Evolutionary conservation across 2,329 filamentous ascomycete genomes (phyloP).

Genomic region (Colletotrichum melonis): DNA sequence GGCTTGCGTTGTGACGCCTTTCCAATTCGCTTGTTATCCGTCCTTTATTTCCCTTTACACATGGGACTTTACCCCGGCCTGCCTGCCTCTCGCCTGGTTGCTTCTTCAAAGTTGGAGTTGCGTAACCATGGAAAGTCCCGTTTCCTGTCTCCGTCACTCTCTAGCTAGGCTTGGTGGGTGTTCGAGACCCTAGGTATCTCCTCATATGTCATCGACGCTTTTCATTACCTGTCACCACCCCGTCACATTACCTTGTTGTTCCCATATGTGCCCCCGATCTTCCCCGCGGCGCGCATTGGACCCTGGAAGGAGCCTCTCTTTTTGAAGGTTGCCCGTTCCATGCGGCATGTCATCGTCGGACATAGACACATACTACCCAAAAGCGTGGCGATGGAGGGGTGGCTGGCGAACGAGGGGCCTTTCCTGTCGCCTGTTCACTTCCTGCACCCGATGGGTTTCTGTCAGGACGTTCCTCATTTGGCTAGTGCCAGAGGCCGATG

Average conservation of each 20-base stretch:
- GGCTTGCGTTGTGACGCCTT: constrained; percentile 23
- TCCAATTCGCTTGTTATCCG: constrained; percentile 20
- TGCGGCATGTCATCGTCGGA: constrained; percentile 28
- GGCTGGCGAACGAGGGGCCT: constrained; percentile 22
- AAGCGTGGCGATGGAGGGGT: constrained; percentile 35
- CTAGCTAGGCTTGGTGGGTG: background rate
- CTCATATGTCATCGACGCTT: background rate
- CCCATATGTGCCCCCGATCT: background rate
- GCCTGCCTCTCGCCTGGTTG: background rate
- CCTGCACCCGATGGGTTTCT: constrained; percentile 19
- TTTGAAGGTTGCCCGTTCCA: constrained; percentile 14
- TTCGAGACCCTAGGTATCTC: background rate
- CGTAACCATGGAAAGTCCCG: background rate
- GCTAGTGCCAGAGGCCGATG: constrained; percentile 33
- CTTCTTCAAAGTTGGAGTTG: constrained; percentile 6
- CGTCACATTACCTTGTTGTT: background rate
- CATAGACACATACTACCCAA: constrained; percentile 34
- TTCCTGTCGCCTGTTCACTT: constrained; percentile 12
- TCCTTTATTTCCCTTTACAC: constrained; percentile 1
- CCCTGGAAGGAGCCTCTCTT: constrained; percentile 22
- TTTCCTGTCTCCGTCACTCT: background rate
- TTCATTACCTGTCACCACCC: background rate
- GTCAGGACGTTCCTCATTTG: constrained; percentile 17
- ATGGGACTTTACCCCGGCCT: background rate
- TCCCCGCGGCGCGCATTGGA: constrained; percentile 4